phyloP scores from a whole-genome alignment of 768 basidiomycete genomes.

The Asterophora lycoperdoides region DNA sequence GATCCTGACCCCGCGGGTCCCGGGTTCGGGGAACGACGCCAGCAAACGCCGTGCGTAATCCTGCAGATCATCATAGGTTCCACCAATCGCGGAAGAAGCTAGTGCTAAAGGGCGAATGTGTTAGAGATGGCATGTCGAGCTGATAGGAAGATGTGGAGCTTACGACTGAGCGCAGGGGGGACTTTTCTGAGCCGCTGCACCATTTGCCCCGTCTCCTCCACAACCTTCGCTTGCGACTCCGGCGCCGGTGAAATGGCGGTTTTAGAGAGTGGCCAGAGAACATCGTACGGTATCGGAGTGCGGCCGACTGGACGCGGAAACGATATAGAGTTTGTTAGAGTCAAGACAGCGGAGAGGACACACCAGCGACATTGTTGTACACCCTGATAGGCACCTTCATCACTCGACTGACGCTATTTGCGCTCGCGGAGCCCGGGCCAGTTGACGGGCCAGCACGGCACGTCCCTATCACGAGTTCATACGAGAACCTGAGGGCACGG shows the following conservation, averaged over 20 bases:
- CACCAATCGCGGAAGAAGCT: constrained; percentile 15
- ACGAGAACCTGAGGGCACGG: constrained; percentile 78
- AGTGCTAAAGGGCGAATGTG: constrained; percentile 6
- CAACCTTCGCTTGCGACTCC: constrained; percentile 35
- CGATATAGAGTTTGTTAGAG: constrained; percentile 2
- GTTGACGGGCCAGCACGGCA: constrained; percentile 55
- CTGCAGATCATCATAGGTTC: constrained; percentile 43
- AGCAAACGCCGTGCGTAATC: constrained; percentile 51
- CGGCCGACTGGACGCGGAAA: constrained; percentile 40
- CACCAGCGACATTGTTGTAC: constrained; percentile 84
- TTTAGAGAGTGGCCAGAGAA: constrained; percentile 71
- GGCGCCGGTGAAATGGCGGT: constrained; percentile 29
- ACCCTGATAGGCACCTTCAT: constrained; percentile 91
- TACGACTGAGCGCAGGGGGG: constrained; percentile 23
- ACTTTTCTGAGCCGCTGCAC: constrained; percentile 14
- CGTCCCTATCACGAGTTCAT: constrained; percentile 86
- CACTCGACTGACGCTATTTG: constrained; percentile 60
- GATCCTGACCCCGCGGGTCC: constrained; percentile 21
- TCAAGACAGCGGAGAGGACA: constrained; percentile 18
- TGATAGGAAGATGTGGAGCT: constrained; percentile 5
- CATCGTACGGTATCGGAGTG: constrained; percentile 66
- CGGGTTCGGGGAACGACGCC: constrained; percentile 37
- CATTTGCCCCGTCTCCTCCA: constrained; percentile 26
- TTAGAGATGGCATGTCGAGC: neutral
- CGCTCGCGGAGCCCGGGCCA: constrained; percentile 30